Conservation (phyloP, 2,329 filamentous ascomycete genomes). For the Trichophyton rubrum region DNA sequence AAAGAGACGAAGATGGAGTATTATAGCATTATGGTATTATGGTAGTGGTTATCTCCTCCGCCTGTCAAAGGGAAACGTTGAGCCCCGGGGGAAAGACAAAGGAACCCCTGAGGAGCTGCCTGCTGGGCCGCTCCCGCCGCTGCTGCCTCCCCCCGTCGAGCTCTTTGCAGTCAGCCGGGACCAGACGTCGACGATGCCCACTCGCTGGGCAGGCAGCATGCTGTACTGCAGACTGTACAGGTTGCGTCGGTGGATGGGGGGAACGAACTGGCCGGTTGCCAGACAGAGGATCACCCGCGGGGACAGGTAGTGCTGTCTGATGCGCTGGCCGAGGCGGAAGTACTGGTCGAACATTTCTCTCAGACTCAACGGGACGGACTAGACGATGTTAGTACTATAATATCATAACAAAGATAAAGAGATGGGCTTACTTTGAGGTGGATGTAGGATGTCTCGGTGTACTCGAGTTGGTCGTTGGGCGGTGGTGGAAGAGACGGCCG, state of each 20-base stretch:
- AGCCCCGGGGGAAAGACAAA: slow-evolving; percentile 11
- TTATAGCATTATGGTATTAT: no score
- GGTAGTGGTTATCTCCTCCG: neutral
- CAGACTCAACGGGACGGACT: slow-evolving; percentile 82
- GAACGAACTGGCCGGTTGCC: slow-evolving; percentile 80
- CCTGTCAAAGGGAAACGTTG: slow-evolving; percentile 12
- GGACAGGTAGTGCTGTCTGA: slow-evolving; percentile 89
- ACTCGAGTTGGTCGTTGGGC: slow-evolving; percentile 23
- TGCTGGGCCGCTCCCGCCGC: slow-evolving; percentile 18
- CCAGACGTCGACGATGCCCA: slow-evolving; percentile 80
- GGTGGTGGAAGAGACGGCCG: slow-evolving; percentile 41
- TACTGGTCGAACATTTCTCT: slow-evolving; percentile 96
- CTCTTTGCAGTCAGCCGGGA: slow-evolving; percentile 47
- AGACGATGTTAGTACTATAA: neutral
- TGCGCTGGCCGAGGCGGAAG: slow-evolving; percentile 81
- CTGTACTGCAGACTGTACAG: slow-evolving; percentile 95
- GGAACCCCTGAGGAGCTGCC: slow-evolving; percentile 12
- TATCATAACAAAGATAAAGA: neutral
- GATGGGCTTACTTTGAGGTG: slow-evolving; percentile 56
- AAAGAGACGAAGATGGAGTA: neutral
- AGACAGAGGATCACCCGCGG: slow-evolving; percentile 79
- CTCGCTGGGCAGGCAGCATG: slow-evolving; percentile 77
- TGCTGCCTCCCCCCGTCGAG: slow-evolving; percentile 16
- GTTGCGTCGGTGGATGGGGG: slow-evolving; percentile 86
- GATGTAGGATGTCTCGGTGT: slow-evolving; percentile 64